Evolutionary conservation across 2,329 filamentous ascomycete species (phyloP).

Genomic region (Calonectria pseudoreteaudii): DNA sequence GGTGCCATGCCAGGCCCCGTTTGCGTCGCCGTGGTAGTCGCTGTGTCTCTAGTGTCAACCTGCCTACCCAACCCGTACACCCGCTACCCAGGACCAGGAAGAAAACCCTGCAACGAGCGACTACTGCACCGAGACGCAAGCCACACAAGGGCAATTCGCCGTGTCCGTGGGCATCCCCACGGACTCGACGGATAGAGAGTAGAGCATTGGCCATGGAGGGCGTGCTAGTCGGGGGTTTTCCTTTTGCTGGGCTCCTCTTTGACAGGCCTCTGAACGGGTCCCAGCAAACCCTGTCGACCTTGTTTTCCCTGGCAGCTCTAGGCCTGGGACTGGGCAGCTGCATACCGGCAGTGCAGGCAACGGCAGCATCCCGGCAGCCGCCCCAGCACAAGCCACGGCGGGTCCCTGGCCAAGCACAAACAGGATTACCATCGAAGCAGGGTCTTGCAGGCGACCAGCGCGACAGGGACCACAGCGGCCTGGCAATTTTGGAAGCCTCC

Average conservation of each 20-base stretch:
- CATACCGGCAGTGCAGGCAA: constrained; percentile 16
- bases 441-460: constrained; percentile 23
- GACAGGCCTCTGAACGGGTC: neutral
- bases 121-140: constrained; percentile 36
- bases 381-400: constrained; percentile 8
- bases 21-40: constrained; percentile 35
- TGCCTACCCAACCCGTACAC: constrained; percentile 9
- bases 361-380: constrained; percentile 14
- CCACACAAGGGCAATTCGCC: constrained; percentile 32
- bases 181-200: constrained; percentile 20
- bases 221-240: constrained; percentile 29
- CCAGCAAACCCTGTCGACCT: constrained; percentile 11
- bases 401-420: constrained; percentile 26
- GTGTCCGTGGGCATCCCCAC: constrained; percentile 33
- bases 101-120: constrained; percentile 38
- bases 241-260: constrained; percentile 24
- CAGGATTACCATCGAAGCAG: constrained; percentile 28
- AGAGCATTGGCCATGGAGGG: constrained; percentile 20
- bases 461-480: neutral
- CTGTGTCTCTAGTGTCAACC: constrained; percentile 10
- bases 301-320: constrained; percentile 8
- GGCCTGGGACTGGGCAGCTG: constrained; percentile 8
- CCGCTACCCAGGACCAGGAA: neutral
- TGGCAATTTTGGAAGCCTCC: constrained; percentile 19
- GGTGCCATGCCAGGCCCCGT: constrained; percentile 26